These are phyloP conservation scores for Pythium aristosporum DNA, from an alignment of 352 stramenopile genomes.

Conservation along the genomic window DNA sequence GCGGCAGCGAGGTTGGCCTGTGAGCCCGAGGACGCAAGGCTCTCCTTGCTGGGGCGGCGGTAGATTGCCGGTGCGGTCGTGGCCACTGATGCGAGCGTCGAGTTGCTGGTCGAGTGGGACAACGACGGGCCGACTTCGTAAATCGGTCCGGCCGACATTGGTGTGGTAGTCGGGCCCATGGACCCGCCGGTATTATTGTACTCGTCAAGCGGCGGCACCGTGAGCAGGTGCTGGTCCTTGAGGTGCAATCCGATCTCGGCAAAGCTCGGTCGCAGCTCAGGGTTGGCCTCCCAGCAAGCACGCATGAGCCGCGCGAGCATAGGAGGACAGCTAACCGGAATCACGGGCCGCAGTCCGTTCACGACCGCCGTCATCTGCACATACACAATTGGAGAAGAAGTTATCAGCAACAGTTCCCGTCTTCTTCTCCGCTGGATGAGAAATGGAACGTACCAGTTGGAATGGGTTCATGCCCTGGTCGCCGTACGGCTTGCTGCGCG, in stretches of 20 bases:
- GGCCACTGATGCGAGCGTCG: constrained; percentile 15
- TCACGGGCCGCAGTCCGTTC: constrained; percentile 81
- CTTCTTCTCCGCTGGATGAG: neutral
- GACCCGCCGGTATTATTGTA: constrained; percentile 28
- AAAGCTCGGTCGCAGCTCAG: constrained; percentile 69
- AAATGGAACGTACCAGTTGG: constrained; percentile 59
- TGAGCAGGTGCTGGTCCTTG: constrained; percentile 73
- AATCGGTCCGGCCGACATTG: constrained; percentile 9
- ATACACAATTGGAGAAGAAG: neutral
- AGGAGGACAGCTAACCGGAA: constrained; percentile 78
- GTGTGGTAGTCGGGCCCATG: constrained; percentile 27
- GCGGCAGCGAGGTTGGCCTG: constrained; percentile 4
- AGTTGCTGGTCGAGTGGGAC: constrained; percentile 18
- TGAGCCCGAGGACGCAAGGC: constrained; percentile 22
- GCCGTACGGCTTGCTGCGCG: constrained; percentile 84
- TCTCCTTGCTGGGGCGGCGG: constrained; percentile 25
- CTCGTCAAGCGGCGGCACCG: constrained; percentile 47
- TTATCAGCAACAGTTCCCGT: too few relatives aligned
- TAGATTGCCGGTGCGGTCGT: constrained; percentile 22
- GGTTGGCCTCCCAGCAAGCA: constrained; percentile 78
- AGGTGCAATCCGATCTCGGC: constrained; percentile 77
- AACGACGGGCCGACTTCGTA: constrained; percentile 23
- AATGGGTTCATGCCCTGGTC: constrained; percentile 90
- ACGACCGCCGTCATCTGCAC: constrained; percentile 83
- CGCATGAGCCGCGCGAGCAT: constrained; percentile 78